These are phyloP conservation scores for Sphaerulina vaccinii DNA, from an alignment of 2,329 filamentous ascomycete species.

Conservation along the genomic window DNA sequence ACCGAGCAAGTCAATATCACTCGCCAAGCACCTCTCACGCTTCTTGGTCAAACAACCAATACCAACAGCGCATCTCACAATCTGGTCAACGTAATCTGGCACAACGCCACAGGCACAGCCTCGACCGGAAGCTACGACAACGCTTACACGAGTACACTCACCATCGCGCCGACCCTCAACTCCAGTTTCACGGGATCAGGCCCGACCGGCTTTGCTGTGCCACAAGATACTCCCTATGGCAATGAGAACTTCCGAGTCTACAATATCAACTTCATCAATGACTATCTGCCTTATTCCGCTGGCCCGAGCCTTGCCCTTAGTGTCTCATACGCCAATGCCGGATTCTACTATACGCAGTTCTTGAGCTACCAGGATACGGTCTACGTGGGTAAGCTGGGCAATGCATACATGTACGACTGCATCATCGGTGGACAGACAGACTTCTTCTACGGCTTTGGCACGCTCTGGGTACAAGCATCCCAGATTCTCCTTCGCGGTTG, in stretches of 20 bases:
- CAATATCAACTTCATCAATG: slow-evolving; percentile 65
- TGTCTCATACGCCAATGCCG: slow-evolving; percentile 62
- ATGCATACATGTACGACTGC: slow-evolving; percentile 62
- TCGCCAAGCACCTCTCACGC: slow-evolving; percentile 58
- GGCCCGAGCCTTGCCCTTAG: slow-evolving; percentile 62
- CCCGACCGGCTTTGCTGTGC: slow-evolving; percentile 61
- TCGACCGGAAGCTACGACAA: slow-evolving; percentile 54
- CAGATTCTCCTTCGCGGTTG: slow-evolving; percentile 58
- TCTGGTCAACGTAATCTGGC: slow-evolving; percentile 59
- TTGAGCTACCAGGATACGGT: slow-evolving; percentile 70
- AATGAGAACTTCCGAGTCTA: slow-evolving; percentile 64
- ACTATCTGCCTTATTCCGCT: slow-evolving; percentile 52
- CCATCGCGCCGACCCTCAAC: slow-evolving; percentile 63
- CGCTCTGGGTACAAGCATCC: slow-evolving; percentile 59
- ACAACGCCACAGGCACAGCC: slow-evolving; percentile 53
- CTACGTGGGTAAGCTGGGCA: slow-evolving; percentile 65
- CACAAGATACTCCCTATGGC: slow-evolving; percentile 61
- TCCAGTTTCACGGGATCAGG: slow-evolving; percentile 62
- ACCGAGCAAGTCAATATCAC: slow-evolving; percentile 66
- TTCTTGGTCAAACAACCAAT: slow-evolving; percentile 58
- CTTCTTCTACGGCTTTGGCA: slow-evolving; percentile 63
- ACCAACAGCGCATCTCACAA: slow-evolving; percentile 51
- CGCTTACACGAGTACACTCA: slow-evolving; percentile 60
- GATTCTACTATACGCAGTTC: slow-evolving; percentile 66
- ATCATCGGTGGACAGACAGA: slow-evolving; percentile 66